phyloP scores from a whole-genome alignment of 352 stramenopile species.

The Pythium folliculosum region DNA sequence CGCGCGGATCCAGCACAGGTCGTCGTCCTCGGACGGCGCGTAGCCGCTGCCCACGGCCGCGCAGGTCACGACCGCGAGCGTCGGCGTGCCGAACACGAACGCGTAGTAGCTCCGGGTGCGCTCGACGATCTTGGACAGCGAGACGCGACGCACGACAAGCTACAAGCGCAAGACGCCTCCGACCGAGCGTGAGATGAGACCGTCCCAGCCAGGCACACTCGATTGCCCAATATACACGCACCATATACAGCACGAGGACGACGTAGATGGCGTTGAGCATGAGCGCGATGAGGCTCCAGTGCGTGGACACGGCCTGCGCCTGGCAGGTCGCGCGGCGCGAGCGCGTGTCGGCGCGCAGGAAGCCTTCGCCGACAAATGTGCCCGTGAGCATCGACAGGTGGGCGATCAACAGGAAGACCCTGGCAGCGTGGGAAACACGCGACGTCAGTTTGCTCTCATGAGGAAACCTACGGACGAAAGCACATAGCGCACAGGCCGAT shows the following conservation, averaged over 20 bases:
- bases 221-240: too few species aligned
- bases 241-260: slow-evolving; percentile 23
- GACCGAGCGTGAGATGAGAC: neutral
- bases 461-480: neutral
- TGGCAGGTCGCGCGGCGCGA: slow-evolving; percentile 9
- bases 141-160: slow-evolving; percentile 32
- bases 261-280: slow-evolving; percentile 29
- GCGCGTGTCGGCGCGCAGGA: neutral
- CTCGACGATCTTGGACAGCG: slow-evolving; percentile 23
- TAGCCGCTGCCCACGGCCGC: slow-evolving; percentile 29
- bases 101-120: slow-evolving; percentile 23
- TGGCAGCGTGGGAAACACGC: neutral
- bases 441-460: too few species aligned
- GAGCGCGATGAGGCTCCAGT: slow-evolving; percentile 25
- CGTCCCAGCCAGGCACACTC: too few species aligned
- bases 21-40: slow-evolving; percentile 24
- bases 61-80: slow-evolving; percentile 20
- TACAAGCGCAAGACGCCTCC: neutral
- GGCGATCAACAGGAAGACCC: slow-evolving; percentile 8
- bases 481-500: slow-evolving; percentile 16
- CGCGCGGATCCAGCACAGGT: slow-evolving; percentile 37
- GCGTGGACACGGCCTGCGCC: slow-evolving; percentile 15
- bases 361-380: slow-evolving; percentile 12
- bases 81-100: slow-evolving; percentile 26
- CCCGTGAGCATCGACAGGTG: slow-evolving; percentile 19